Base-by-base conservation (phyloP, 208 protist species). In the Trypanosoma caninum region DNA sequence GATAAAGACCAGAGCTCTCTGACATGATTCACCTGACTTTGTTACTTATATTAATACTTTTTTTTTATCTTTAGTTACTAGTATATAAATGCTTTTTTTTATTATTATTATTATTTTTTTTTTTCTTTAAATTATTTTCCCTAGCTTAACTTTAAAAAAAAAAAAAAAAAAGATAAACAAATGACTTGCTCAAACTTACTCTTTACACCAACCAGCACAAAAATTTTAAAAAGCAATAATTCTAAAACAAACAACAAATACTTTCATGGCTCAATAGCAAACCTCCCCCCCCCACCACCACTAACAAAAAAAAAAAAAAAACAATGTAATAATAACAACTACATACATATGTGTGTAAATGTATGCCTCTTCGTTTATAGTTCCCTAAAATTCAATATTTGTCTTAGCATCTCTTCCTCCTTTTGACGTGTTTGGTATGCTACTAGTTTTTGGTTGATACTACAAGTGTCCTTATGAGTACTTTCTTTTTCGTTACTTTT, bases 1-100 rank as follows among this genome's bases (percentile, higher is more conserved):
- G 53, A 57, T 87, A 81, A 28, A 87, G 74, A 13, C 50, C 58
- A 2, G 66, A 62, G 51, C 83, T 63, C 20, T 69, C 61, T 0
- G 80, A 83, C 80, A 87, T 87, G 16, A 1, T 48, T 42, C 27
- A 35, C 23, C n/a, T 3, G 30, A 2, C 40, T 51, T 23, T n/a
- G 13, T 44, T 35, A 6, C 31, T 2, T 14, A 30, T 46, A 8
- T 16, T 25, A 10, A 34, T 51, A 23, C 13, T 37, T 35, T 41
- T 50, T 35, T 23, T 35, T 60, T 34, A 2, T 10, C 22, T 20
- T 18, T 60, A 38, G 27, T n/a, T n/a, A n/a, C n/a, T n/a, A n/a
- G n/a, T n/a, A n/a, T n/a, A n/a, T n/a, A n/a, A n/a, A n/a, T n/a
- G n/a, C n/a, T n/a, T n/a, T n/a, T n/a, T n/a, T n/a, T n/a, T n/a